Percentiles rank a stretch among this genome's conserved stretches.
phyloP scores from a whole-genome alignment of 169 alveolate species.

The Babesia divergens region DNA sequence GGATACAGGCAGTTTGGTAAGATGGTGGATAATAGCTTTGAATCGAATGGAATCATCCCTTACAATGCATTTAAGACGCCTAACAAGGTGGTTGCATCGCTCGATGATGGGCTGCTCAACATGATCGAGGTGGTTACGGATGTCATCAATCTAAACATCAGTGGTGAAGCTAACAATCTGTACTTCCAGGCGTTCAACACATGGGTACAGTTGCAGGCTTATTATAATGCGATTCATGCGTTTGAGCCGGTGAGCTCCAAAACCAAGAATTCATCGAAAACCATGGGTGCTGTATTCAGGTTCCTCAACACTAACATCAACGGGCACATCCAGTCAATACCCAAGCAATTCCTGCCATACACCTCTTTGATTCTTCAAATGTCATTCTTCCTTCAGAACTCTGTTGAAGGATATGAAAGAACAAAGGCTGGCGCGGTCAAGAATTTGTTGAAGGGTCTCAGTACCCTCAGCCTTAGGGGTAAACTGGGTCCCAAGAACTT shows the following conservation, averaged over 20 bases:
- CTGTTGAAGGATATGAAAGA: slow-evolving; percentile 34
- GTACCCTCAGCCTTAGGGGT: slow-evolving; percentile 1
- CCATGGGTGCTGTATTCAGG: slow-evolving; percentile 62
- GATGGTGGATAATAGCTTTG: slow-evolving; percentile 22
- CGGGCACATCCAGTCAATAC: slow-evolving; percentile 25
- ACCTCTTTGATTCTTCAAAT: slow-evolving; percentile 55
- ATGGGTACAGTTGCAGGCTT: slow-evolving; percentile 37
- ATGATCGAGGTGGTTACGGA: slow-evolving; percentile 35
- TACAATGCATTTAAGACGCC: slow-evolving; percentile 50
- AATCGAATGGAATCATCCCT: slow-evolving; percentile 22
- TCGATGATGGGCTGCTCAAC: slow-evolving; percentile 35
- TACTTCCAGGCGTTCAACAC: slow-evolving; percentile 56
- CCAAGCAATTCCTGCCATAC: slow-evolving; percentile 48
- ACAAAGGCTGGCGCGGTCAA: neutral
- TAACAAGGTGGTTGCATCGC: slow-evolving; percentile 23
- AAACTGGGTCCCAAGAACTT: slow-evolving; percentile 43
- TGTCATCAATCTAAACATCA: slow-evolving; percentile 11
- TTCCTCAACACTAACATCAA: slow-evolving; percentile 37
- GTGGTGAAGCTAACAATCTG: slow-evolving; percentile 8
- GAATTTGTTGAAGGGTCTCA: slow-evolving; percentile 27
- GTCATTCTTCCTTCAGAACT: slow-evolving; percentile 43
- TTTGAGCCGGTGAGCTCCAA: slow-evolving; percentile 29
- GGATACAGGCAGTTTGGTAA: slow-evolving; percentile 56
- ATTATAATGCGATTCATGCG: slow-evolving; percentile 52
- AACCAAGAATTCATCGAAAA: slow-evolving; percentile 31